Evolutionary conservation across 768 basidiomycete species (phyloP).

Genomic region (Podaxis rugospora): DNA sequence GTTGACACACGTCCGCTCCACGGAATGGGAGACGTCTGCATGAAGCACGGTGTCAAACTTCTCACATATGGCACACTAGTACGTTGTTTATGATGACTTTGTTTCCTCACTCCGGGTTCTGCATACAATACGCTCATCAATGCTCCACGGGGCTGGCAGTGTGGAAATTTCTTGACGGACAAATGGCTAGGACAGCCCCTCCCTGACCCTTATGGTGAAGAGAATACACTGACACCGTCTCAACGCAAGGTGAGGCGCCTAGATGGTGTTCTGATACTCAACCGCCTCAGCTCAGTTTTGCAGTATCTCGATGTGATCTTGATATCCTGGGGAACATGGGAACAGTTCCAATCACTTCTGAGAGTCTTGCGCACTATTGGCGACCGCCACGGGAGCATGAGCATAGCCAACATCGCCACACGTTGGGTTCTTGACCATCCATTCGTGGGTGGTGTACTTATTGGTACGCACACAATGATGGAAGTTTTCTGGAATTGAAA

Average conservation of each 20-base stretch:
- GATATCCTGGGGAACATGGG: conserved; percentile 74
- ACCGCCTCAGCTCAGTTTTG: conserved; percentile 2
- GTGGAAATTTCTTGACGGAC: conserved; percentile 76
- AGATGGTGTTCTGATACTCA: not conserved
- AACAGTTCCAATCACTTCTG: conserved; percentile 64
- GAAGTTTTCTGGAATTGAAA: not conserved
- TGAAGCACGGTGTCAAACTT: conserved; percentile 64
- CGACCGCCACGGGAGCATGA: conserved; percentile 56
- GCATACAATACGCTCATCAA: not conserved
- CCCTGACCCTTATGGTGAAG: conserved; percentile 62
- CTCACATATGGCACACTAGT: conserved; percentile 79
- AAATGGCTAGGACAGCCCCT: conserved; percentile 61
- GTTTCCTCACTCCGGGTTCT: not conserved
- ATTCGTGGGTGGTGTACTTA: conserved; percentile 71
- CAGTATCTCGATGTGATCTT: conserved; percentile 82
- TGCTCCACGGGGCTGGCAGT: conserved; percentile 41
- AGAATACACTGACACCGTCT: conserved; percentile 57
- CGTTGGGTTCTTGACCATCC: conserved; percentile 77
- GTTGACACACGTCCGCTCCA: conserved; percentile 73
- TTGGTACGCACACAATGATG: conserved; percentile 41
- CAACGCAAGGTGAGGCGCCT: conserved; percentile 61
- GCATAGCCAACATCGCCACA: conserved; percentile 73
- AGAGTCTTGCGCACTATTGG: conserved; percentile 53
- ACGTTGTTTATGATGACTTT: conserved; percentile 15
- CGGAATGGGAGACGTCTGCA: conserved; percentile 71